phyloP scores from a whole-genome alignment of 768 basidiomycete genomes.

The Phylloporus arenicola region DNA sequence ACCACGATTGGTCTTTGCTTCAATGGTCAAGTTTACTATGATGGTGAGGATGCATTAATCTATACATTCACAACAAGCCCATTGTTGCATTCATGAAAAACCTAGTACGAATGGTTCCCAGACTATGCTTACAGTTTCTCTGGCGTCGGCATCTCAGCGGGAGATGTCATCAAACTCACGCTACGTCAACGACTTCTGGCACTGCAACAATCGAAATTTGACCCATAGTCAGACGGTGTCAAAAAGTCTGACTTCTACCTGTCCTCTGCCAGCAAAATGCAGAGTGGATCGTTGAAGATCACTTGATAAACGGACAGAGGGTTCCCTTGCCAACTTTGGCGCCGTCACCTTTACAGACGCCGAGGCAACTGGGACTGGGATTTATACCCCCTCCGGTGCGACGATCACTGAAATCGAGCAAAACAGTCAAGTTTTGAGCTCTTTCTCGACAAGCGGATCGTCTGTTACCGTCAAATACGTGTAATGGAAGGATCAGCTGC shows the following conservation, averaged over 20 bases:
- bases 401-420: not conserved
- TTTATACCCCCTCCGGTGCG: not conserved
- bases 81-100: not conserved
- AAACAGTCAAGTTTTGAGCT: not conserved
- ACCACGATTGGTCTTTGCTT: no score
- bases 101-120: slow-evolving; percentile 7
- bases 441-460: not conserved
- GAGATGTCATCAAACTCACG: not conserved
- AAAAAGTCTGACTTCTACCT: not conserved
- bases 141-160: not conserved
- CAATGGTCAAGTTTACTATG: not conserved
- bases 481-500: not conserved
- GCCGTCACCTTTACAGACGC: not conserved
- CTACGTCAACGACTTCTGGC: not conserved
- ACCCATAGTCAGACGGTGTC: not conserved
- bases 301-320: not conserved
- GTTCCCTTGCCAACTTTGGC: slow-evolving; percentile 2
- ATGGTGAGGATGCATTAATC: not conserved
- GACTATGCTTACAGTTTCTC: not conserved
- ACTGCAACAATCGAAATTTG: not conserved
- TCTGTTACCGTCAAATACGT: not conserved
- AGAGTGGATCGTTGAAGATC: slow-evolving; percentile 4
- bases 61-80: not conserved
- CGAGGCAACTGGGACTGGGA: not conserved
- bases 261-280: not conserved